Base-by-base conservation (phyloP, 257 asterid genomes). In the Nicotiana tabacum region DNA sequence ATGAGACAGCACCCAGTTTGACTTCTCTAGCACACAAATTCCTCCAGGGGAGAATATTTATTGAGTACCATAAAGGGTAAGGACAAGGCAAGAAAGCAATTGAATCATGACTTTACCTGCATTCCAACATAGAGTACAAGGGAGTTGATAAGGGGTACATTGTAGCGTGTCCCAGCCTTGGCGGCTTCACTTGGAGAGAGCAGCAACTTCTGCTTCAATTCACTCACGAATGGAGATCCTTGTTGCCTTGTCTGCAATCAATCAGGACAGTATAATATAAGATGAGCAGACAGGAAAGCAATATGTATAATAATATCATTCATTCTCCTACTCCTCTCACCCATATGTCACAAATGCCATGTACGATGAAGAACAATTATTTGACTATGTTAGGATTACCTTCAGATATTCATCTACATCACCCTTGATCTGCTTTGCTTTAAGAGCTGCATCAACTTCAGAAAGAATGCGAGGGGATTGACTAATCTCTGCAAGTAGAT, bases 371-470 rank as follows among this genome's bases (percentile, higher is more conserved):
- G 81, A 6, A 81, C 39, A 74, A 48, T 35, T 29, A 24, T 24
- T 46, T 51, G 43, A 39, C 64, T 9, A 72, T 16, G 55, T 80
- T 57, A 61, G 16, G 48, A 74, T 82, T 90, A 94, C 99, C 99
- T 92, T 94, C 81, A 94, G 93, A 85, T 90, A 94, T 86, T 94
- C 98, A 80, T 94, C 98, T 18, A 93, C 90, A 69, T 96, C 99
- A 86, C 77, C 88, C 93, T 96, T 94, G 77, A 96, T 90, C 87
- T 88, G 97, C 87, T 92, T 94, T 46, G 92, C 85, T 83, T 93
- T 94, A 66, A 96, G 97, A 80, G 94, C 94, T 33, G 95, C 98
- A 88, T 96, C 99, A 82, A 96, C 94, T 87, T 96, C 99, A 2
- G 98, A 92, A 57, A 96, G 98, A 83, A 96, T 94, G 85, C 97